Evolutionary conservation across 106 monocot species (phyloP).

Genomic region (Amphibolis antarctica): DNA sequence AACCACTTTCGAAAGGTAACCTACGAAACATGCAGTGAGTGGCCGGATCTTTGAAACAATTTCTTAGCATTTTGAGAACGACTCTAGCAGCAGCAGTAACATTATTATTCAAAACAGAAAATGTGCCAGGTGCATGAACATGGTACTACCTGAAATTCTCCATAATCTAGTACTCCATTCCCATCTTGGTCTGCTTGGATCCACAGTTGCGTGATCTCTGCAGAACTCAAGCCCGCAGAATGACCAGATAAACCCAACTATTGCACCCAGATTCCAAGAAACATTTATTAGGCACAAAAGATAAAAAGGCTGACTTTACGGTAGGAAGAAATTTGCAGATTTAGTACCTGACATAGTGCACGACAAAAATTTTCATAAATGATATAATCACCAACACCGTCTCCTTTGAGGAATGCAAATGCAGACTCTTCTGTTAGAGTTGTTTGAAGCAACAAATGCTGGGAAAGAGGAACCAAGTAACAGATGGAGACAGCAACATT

Average conservation of each 20-base stretch:
- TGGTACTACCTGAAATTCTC: conserved; percentile 62
- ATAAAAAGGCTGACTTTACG: background rate
- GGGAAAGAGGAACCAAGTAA: background rate
- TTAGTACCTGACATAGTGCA: conserved; percentile 64
- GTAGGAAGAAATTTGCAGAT: too few relatives aligned
- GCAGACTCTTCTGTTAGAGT: conserved; percentile 66
- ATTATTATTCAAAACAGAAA: background rate
- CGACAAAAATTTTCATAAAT: conserved; percentile 59
- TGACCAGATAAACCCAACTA: conserved; percentile 62
- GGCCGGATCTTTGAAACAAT: background rate
- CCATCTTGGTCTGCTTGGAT: conserved; percentile 53
- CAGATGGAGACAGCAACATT: background rate
- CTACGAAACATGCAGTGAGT: conserved; percentile 2
- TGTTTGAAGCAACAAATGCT: conserved; percentile 53
- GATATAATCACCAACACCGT: conserved; percentile 62
- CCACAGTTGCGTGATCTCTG: conserved; percentile 75
- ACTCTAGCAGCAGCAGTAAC: too few relatives aligned
- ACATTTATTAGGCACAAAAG: background rate
- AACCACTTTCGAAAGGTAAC: conserved; percentile 2
- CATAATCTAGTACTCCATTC: conserved; percentile 59
- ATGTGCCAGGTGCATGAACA: background rate
- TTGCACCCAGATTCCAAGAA: conserved; percentile 5
- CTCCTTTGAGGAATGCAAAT: conserved; percentile 82
- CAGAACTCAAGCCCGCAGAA: conserved; percentile 44
- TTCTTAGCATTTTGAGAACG: background rate